A percentile compares a stretch with the other conserved stretches of the same genome.
Evolutionary conservation across 306 rosid species (phyloP).

Genomic region (Fagus sylvatica): DNA sequence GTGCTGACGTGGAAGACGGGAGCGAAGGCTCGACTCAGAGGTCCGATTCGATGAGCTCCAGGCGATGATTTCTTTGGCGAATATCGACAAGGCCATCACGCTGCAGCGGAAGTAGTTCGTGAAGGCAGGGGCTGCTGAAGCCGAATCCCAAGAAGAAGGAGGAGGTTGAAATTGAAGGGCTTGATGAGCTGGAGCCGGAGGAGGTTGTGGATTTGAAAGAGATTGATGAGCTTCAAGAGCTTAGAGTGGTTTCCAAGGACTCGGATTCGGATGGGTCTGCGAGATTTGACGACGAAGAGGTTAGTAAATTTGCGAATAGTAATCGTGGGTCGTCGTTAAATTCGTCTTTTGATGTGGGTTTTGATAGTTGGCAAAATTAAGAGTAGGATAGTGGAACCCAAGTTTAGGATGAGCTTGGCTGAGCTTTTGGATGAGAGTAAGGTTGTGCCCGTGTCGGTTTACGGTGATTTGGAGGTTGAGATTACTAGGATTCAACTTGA

Average conservation of each 20-base stretch:
- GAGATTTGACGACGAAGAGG: constrained; percentile 29
- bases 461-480: no score
- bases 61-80: constrained; percentile 82
- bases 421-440: constrained; percentile 94
- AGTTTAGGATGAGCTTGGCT: constrained; percentile 74
- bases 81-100: constrained; percentile 81
- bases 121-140: constrained; percentile 72
- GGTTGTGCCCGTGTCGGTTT: no score
- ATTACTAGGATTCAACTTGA: no score
- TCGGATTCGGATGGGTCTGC: constrained; percentile 19
- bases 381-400: constrained; percentile 78
- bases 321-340: constrained; percentile 32
- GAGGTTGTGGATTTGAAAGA: no score
- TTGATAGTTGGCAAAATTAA: constrained; percentile 70
- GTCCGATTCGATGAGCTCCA: constrained; percentile 41
- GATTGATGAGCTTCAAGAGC: no score
- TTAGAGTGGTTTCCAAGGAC: no score
- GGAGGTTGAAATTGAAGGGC: no score
- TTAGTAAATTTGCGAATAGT: constrained; percentile 22
- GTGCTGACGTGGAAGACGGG: constrained; percentile 81
- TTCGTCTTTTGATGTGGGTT: constrained; percentile 73
- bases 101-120: constrained; percentile 86
- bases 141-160: constrained; percentile 82
- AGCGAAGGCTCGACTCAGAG: constrained; percentile 36
- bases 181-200: no score